Percentiles rank a stretch among this genome's conserved stretches.
These are phyloP conservation scores for Vigna radiata DNA, from an alignment of 306 rosid species.

Conservation along the genomic window DNA sequence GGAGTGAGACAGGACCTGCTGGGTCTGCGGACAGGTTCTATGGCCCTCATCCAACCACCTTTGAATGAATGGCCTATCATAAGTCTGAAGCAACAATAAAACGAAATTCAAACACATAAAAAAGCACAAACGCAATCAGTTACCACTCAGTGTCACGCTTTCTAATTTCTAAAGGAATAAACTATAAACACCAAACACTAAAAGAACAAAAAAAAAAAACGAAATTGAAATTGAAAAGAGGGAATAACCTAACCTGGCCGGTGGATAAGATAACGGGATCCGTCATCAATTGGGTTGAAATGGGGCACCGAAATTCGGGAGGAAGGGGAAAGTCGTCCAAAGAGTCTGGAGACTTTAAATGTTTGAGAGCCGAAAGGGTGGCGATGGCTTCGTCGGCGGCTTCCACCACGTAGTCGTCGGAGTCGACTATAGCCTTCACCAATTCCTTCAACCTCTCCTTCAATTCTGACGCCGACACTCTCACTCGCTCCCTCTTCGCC, in stretches of 20 bases:
- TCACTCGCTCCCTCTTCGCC: slow-evolving; percentile 46
- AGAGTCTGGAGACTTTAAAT: slow-evolving; percentile 33
- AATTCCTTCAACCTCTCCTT: slow-evolving; percentile 58
- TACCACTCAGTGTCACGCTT: neutral
- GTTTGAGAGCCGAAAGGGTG: slow-evolving; percentile 56
- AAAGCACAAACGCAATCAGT: neutral
- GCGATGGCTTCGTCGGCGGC: slow-evolving; percentile 61
- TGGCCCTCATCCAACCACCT: slow-evolving; percentile 82
- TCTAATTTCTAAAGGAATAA: too few species aligned
- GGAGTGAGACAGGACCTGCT: slow-evolving; percentile 64
- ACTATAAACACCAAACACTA: neutral
- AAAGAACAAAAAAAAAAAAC: neutral
- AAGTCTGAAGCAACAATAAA: slow-evolving; percentile 61
- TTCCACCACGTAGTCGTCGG: slow-evolving; percentile 48
- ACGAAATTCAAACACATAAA: neutral
- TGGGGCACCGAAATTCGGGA: slow-evolving; percentile 73
- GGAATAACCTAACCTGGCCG: slow-evolving; percentile 59
- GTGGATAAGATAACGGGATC: slow-evolving; percentile 84
- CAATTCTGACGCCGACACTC: slow-evolving; percentile 46
- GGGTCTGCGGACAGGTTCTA: slow-evolving; percentile 76
- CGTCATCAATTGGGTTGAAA: slow-evolving; percentile 71
- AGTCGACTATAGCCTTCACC: slow-evolving; percentile 57
- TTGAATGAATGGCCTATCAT: slow-evolving; percentile 69
- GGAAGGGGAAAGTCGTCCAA: slow-evolving; percentile 50
- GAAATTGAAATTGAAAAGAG: neutral